These are phyloP conservation scores for Nicotiana undulata DNA, from an alignment of 257 asterid genomes.

Conservation along the genomic window DNA sequence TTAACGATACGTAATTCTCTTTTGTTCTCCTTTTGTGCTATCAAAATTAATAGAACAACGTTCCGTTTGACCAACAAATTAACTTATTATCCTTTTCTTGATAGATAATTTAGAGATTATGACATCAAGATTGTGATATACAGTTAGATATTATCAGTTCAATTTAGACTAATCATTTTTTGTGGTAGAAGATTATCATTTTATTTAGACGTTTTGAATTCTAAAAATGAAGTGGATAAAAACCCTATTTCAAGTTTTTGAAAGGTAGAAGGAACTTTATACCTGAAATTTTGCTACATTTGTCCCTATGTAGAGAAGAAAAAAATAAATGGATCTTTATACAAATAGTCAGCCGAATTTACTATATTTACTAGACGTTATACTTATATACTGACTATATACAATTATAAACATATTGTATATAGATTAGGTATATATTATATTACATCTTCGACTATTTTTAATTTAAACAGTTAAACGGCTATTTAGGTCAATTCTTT, in stretches of 20 bases:
- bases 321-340: no score
- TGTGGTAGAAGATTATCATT: neutral
- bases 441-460: no score
- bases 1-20: neutral
- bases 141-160: neutral
- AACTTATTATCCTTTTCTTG: neutral
- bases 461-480: no score
- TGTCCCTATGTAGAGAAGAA: neutral
- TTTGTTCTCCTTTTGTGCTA: neutral
- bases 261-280: neutral
- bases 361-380: no score
- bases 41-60: neutral
- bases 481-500: no score
- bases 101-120: neutral
- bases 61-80: neutral
- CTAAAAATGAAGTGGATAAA: neutral
- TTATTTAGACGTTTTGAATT: neutral
- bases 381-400: no score
- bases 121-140: neutral
- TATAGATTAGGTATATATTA: no score
- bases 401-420: no score
- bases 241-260: neutral
- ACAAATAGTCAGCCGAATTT: fast-evolving
- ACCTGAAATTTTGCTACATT: neutral
- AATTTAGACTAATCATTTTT: neutral